Base-by-base conservation (phyloP, 495 filamentous ascomycete genomes). In the Neurospora hispaniola region DNA sequence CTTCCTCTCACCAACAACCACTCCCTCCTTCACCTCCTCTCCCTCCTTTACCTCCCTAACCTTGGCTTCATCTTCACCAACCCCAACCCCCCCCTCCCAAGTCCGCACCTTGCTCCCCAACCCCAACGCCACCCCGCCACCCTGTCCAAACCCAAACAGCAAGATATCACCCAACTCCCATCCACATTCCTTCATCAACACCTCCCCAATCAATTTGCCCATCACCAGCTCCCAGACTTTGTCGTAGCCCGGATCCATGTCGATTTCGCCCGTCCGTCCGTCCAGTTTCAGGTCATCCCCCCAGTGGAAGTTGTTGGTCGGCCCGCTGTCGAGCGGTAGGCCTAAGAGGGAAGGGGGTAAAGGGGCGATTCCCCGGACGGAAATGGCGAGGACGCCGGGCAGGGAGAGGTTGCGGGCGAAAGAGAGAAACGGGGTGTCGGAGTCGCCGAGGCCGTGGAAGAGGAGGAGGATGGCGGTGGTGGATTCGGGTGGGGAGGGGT, bases 361-460 rank as follows among this genome's bases (percentile, higher is more conserved):
- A 0, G 89, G 88, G n/a, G 81, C 84, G 0, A 91, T 89, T 0
- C 89, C 96, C 78, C 90, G 91, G 38, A 98, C 80, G 5, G 93
- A 88, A 42, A 99, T 85, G 77, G 89, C 87, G 40, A 88, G 86
- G 54, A 96, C 96, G 77, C 94, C 92, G 0, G 94, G 93, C 14
- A 98, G 89, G 54, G 86, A 80, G n/a, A 98, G 81, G 74, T 89
- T 88, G n/a, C 82, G 82, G 44, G 88, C 93, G 73, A 98, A 90
- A n/a, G 81, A 75, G 70, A 89, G 85, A 83, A 97, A 97, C 14
- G 90, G 83, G 3, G 77, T 73, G 46, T 91, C 85, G 18, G 87
- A 89, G 80, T 98, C 95, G 41, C 96, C 96, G 3, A 98, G 87
- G 71, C 95, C 94, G 82, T 99, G 95, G 54, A 98, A 89, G 69